These are phyloP conservation scores for Pleurotus eryngii DNA, from an alignment of 768 basidiomycete species.

Conservation along the genomic window DNA sequence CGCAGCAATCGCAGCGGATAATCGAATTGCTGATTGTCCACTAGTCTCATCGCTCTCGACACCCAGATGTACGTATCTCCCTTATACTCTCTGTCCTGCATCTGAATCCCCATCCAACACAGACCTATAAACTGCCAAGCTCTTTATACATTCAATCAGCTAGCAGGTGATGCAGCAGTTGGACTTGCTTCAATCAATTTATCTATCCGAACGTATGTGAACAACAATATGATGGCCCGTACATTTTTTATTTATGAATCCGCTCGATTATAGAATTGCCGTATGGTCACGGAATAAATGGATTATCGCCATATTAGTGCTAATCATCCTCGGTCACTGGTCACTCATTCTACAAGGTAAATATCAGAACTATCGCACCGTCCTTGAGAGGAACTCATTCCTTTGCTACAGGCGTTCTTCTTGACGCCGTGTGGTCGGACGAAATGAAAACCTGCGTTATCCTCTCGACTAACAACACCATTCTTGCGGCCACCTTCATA, in stretches of 20 bases:
- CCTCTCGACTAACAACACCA: constrained; percentile 53
- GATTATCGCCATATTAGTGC: constrained; percentile 45
- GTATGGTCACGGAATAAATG: constrained; percentile 61
- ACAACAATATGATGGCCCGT: constrained; percentile 16
- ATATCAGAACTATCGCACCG: background rate
- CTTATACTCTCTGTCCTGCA: background rate
- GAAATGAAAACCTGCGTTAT: constrained; percentile 49
- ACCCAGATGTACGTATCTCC: constrained; percentile 31
- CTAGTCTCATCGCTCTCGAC: constrained; percentile 51
- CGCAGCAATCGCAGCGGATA: background rate
- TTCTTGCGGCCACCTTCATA: constrained; percentile 69
- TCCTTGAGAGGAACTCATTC: background rate
- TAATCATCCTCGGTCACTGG: constrained; percentile 68
- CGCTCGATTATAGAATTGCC: constrained; percentile 36
- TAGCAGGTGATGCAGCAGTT: constrained; percentile 43
- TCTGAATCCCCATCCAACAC: background rate
- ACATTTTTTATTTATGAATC: background rate
- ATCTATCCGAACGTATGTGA: constrained; percentile 43
- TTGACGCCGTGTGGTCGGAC: constrained; percentile 50
- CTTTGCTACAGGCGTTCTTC: constrained; percentile 44
- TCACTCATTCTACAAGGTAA: constrained; percentile 63
- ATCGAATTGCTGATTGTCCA: background rate
- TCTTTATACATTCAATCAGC: constrained; percentile 56
- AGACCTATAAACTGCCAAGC: constrained; percentile 58
- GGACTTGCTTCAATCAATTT: constrained; percentile 52